Conservation (phyloP, 1,139 yeast genomes). For the Nakaseomyces delphensis region DNA sequence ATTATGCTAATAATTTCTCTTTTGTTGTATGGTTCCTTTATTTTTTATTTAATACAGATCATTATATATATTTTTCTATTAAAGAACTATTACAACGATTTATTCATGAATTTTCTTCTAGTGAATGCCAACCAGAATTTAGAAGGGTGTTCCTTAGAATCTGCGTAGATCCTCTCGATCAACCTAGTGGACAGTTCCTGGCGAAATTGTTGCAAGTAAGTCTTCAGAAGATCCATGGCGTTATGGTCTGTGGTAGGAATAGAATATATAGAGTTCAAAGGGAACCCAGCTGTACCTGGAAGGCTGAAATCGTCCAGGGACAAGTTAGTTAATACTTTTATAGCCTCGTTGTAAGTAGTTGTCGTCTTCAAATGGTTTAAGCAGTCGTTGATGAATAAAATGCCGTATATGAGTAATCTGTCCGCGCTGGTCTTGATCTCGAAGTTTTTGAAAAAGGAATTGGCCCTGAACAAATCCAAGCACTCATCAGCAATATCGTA, state of each 20-base stretch:
- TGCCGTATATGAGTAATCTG: slow-evolving; percentile 92
- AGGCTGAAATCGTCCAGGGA: slow-evolving; percentile 81
- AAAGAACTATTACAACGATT: slow-evolving; percentile 37
- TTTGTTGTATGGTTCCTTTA: too few species aligned
- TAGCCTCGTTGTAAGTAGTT: slow-evolving; percentile 54
- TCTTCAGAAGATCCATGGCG: slow-evolving; percentile 71
- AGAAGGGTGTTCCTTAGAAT: slow-evolving; percentile 41
- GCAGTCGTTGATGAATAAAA: slow-evolving; percentile 79
- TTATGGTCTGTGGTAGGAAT: slow-evolving; percentile 60
- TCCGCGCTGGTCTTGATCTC: slow-evolving; percentile 96
- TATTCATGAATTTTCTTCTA: slow-evolving; percentile 91
- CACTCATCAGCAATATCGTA: slow-evolving; percentile 90
- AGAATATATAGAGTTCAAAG: slow-evolving; percentile 72
- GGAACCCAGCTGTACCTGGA: slow-evolving; percentile 95
- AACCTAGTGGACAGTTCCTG: slow-evolving; percentile 85
- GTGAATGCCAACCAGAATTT: slow-evolving; percentile 95
- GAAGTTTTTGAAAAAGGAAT: slow-evolving; percentile 91
- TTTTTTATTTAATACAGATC: too few species aligned
- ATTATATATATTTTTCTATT: neutral
- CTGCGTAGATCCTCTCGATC: slow-evolving; percentile 60
- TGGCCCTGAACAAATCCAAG: slow-evolving; percentile 86
- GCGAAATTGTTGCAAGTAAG: slow-evolving; percentile 83
- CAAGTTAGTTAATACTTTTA: slow-evolving; percentile 64
- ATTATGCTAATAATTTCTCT: too few species aligned
- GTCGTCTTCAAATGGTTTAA: slow-evolving; percentile 49